Evolutionary conservation across 495 filamentous ascomycete species (phyloP), one percentile per base, ranked within the genome.

Genomic region (Penicillium silybi): DNA sequence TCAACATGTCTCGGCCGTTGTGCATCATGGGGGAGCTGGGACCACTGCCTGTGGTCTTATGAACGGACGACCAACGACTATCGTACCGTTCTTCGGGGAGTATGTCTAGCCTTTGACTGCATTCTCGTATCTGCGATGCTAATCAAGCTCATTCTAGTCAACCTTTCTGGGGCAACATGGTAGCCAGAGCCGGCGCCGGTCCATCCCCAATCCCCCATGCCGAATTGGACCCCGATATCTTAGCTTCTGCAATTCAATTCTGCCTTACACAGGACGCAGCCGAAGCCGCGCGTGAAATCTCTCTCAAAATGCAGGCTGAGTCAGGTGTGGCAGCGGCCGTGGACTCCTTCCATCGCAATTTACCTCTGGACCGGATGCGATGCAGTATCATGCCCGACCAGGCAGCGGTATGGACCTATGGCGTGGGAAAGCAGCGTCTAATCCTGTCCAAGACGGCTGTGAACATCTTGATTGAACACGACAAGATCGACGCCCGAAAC

Each of bases 101-200:
- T 76, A 59, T 50, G 71, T 65, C 19, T 23, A 42, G 10, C 6
- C 18, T 34, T 18, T 44, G 6, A 9, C 6, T 7, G 11, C n/a
- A 13, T 17, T 29, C 1, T 25, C 26, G 16, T 20, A 18, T 48
- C 22, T 6, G 27, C 11, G 8, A 16, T 22, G 15, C 17, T 17
- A 15, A 32, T 32, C 29, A 32, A 13, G 29, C 29, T 11, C 29
- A 10, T 32, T 32, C 26, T 18, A 69, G 59, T 59, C 89, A 95
- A 67, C 77, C 82, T 15, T 93, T 93, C 65, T 95, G 90, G 90
- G 89, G 88, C 9, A 66, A 75, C 4, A 90, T 90, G 81, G 76
- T 92, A 3, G 78, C 78, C 0, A 53, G 48, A 20, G 55, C 54
- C 34, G 59, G 59, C 10, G 59, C 59, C 15, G 59, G 59, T 6